Evolutionary conservation across 2,329 filamentous ascomycete genomes (phyloP), one percentile per base, ranked within the genome.

Genomic region (Sporothrix brasiliensis): DNA sequence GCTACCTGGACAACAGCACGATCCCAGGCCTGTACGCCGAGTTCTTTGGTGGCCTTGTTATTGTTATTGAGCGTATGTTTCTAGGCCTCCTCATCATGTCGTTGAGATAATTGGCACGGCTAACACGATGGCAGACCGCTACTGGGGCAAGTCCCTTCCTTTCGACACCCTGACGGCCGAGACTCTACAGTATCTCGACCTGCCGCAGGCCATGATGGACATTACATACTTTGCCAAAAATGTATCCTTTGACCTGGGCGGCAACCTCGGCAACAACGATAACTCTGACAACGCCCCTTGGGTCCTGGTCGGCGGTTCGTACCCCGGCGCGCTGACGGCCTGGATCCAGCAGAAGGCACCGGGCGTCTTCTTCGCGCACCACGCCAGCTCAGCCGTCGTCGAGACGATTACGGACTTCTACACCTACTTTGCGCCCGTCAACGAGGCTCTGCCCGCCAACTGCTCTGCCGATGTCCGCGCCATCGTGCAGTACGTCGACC

Each of bases 301-400:
- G 86, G 78, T 88, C 34, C 80, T 83, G 65, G 79, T 81, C 19
- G 86, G 86, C 27, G 85, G 85, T 9, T 86, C 84, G 0, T 88
- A 87, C 76, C 81, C 83, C 30, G 86, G 85, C 60, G 85, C 85
- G 0, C 78, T 87, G 56, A 77, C 85, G 1, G 84, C 82, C 0
- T 87, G 85, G 86, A 81, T 82, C 5, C 83, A 82, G 34, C 79
- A 80, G 13, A 78, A 81, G 30, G 80, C 82, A 16, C 84, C 85
- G 0, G 86, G 83, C 21, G 87, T 84, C 0, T 85, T 85, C 77
- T 87, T 83, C 84, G 84, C 85, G 0, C 87, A 87, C 74, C 83
- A 85, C 72, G 82, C 85, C 24, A 84, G 84, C 7, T 85, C 83
- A 73, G 86, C 84, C 2, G 83, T 85, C 1, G 85, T 87, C 0